A percentile compares a stretch with the other conserved stretches of the same genome.
phyloP scores from a whole-genome alignment of 164 flowering plant genomes.

The Magnolia officinalis region DNA sequence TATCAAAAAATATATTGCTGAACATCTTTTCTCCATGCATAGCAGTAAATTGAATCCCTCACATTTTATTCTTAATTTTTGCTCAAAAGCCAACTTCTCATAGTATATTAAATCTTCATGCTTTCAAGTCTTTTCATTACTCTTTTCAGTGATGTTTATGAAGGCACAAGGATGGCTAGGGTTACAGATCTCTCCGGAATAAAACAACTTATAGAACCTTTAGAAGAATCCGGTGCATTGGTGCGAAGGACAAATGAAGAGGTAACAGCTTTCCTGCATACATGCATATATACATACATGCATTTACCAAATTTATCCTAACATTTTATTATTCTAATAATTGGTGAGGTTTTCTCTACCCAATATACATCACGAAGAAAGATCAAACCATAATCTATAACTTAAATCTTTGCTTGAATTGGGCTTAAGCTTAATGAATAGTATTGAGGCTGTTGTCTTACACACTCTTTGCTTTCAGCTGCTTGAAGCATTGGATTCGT shows the following conservation, averaged over 20 bases:
- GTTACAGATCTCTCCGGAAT: slow-evolving; percentile 68
- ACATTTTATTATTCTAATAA: not conserved
- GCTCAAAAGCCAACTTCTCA: not conserved
- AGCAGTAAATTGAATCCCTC: not conserved
- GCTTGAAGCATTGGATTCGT: slow-evolving; percentile 58
- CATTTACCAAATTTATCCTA: not conserved
- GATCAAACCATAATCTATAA: not conserved
- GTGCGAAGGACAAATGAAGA: slow-evolving; percentile 71
- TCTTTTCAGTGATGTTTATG: slow-evolving; percentile 76
- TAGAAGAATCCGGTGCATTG: slow-evolving; percentile 78
- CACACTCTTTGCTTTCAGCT: slow-evolving; percentile 38
- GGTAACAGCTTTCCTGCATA: slow-evolving; percentile 32
- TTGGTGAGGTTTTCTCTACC: not conserved
- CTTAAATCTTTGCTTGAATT: not conserved
- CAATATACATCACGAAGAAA: not conserved
- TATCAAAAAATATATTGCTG: not conserved
- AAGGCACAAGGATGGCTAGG: slow-evolving; percentile 82
- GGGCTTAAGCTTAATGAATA: not conserved
- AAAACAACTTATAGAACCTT: slow-evolving; percentile 62
- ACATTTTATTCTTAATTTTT: no score
- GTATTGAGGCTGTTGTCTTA: not conserved
- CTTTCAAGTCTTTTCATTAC: slow-evolving; percentile 6
- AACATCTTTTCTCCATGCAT: not conserved
- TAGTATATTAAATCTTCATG: not conserved
- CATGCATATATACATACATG: not conserved